phyloP scores from a whole-genome alignment of 305 asterid genomes.

The Solanum hybrid region DNA sequence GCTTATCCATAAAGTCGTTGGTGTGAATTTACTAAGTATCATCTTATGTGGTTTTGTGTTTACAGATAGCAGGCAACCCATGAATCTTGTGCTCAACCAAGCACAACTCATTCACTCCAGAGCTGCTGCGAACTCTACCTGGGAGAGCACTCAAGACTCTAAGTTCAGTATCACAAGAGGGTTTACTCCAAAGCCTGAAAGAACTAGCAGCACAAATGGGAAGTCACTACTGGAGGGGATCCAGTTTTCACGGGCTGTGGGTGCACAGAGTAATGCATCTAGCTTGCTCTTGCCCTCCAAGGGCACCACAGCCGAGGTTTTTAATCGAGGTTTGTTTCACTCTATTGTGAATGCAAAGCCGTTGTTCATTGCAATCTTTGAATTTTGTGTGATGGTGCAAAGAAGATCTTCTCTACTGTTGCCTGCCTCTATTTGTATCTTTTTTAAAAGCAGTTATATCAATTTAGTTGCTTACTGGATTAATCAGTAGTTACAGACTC shows the following conservation, averaged over 20 bases:
- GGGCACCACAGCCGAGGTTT: conserved; percentile 35
- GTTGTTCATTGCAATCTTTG: background rate
- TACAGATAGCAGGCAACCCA: conserved; percentile 50
- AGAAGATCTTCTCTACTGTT: background rate
- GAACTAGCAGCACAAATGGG: conserved; percentile 28
- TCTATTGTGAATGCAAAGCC: background rate
- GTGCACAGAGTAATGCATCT: conserved; percentile 33
- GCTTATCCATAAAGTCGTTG: background rate
- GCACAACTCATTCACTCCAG: conserved; percentile 25
- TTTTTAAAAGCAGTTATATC: background rate
- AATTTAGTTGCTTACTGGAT: background rate
- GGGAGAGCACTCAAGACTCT: conserved; percentile 43
- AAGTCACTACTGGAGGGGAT: conserved; percentile 33
- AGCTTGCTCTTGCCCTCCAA: conserved; percentile 33
- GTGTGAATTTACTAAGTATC: background rate
- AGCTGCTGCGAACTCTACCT: conserved; percentile 32
- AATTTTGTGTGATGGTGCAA: background rate
- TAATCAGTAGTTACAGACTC: background rate
- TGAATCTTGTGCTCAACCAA: conserved; percentile 46
- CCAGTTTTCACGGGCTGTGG: conserved; percentile 33
- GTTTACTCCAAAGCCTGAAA: conserved; percentile 30
- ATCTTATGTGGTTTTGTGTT: conserved; percentile 4
- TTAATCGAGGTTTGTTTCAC: conserved; percentile 44
- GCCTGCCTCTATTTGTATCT: background rate
- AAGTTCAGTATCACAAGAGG: conserved; percentile 59